Base-by-base conservation (phyloP, 2,329 filamentous ascomycete species). In the Botrytis paeoniae region DNA sequence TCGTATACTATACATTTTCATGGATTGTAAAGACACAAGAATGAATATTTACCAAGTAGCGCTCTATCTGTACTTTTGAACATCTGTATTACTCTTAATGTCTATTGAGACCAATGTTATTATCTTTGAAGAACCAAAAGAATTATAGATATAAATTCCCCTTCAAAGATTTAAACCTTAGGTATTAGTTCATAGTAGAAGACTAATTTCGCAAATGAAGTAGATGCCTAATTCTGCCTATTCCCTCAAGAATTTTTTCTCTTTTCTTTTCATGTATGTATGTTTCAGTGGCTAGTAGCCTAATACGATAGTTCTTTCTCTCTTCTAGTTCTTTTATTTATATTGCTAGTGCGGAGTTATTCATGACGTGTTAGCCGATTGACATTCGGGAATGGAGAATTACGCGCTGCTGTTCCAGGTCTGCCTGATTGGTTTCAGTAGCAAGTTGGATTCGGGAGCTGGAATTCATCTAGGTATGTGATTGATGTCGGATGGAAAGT, bases 41-140 rank as follows among this genome's bases (percentile, higher is more conserved):
- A 25, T 25, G 1, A 14, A 25, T 0, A 2, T 51, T 51, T 5
- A 51, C 1, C 0, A 12, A 25, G 10, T 5, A 51, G 4, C 22
- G 22, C 22, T 48, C 9, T 25, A 5, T 48, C 22, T 48, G 25
- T 9, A 25, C 22, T 25, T 48, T 48, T 48, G 4, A 48, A 10
- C 12, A 25, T 25, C 22, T 10, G 6, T 14, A 12, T 25, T 25
- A 25, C 4, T 1, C 9, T 25, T 3, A 1, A 51, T 12, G 2
- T 25, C 0, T 25, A 2, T 25, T 25, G 4, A 12, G 22, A 25
- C 25, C 9, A 25, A 25, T 5, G 0, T 48, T 51, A 14, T 10
- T 25, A 4, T 48, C 8, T 48, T 25, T 12, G 4, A 51, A 51
- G 4, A 25, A 12, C 9, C 0, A 48, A 25, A 25, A 48, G 22